Evolutionary conservation across 768 basidiomycete genomes (phyloP), one percentile per base, ranked within the genome.

Genomic region (Tylopilus sp.): DNA sequence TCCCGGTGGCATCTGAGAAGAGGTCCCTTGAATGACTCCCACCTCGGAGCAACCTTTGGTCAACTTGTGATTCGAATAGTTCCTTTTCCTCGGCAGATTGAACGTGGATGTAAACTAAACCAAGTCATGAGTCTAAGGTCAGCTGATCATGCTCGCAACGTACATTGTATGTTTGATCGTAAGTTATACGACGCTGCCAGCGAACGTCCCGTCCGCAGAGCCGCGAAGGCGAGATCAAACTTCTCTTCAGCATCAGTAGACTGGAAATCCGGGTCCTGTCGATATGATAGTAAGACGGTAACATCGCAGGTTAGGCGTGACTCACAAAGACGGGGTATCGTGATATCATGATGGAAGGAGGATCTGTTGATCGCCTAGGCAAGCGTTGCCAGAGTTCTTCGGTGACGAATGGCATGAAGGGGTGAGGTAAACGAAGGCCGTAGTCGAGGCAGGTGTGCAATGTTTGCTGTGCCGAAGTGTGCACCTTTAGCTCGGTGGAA

Each of bases 341-440:
- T 0, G 94, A 79, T 19, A 98, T 72, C 91, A 95, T 95, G 68
- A 99, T 93, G 0, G 92, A 92, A 8, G 85, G 83, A 10, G 78
- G 59, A 66, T 98, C 94, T 36, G 86, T 86, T 2, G 87, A 83
- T 54, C 94, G 77, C 17, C 95, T 78, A 0, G 95, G 94, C 3
- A 99, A 76, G 26, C 97, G 84, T 69, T 99, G 97, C 97, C 97
- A 99, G 12, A 99, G 75, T 70, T 98, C 97, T 72, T 99, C 97
- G 5, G 97, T 98, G 29, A 99, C 91, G 71, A 89, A 99, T 1
- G 97, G 97, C 97, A 98, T 99, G 76, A 98, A 94, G 0, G 97
- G 97, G 70, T 98, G 97, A 1, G 98, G 77, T 3, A 99, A 77
- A 19, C 87, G 84, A 48, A 99, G 77, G 11, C 95, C 97, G 55